Base-by-base conservation (phyloP, 768 basidiomycete genomes). In the Roridomyces roridus region DNA sequence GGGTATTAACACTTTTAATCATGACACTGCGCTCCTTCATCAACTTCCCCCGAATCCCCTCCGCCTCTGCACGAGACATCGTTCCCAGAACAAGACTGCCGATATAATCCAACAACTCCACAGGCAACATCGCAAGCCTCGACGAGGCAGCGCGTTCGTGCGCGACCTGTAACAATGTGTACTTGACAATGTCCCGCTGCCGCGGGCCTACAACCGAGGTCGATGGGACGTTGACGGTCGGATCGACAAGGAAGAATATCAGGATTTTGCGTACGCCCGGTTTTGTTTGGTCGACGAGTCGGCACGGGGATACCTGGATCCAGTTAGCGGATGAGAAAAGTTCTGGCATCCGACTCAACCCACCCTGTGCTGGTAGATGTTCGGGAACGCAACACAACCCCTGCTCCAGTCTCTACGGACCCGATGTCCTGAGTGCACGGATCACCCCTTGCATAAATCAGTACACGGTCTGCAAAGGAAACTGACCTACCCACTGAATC, bases 251-350 rank as follows among this genome's bases (percentile, higher is more conserved):
- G 64, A 77, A 78, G 18, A 80, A 70, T 3, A 70, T 72, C 12
- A 80, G 59, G 18, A 80, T 73, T 60, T 76, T 80, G 42, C 77
- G 67, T 47, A 75, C 67, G 3, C 77, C 79, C 5, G 72, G 73
- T 46, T 71, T 72, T 12, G 70, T 68, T 0, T 59, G 61, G 59
- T 79, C 74, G 4, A 43, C 57, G n/a, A 79, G 71, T 23, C 64
- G 51, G 65, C 79, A 80, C 15, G 76, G 70, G 5, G 49, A 51
- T 17, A 53, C 51, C 51, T 53, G 17, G 9, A 45, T 24, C 15
- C 40, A 18, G 21, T 11, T 40, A 14, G n/a, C 5, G 5, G 39
- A 29, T 6, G 4, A 44, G 17, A 26, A n/a, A 5, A 24, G 0
- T 6, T 10, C 8, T n/a, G n/a, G n/a, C 11, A 41, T 41, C 40